A percentile compares a stretch with the other conserved stretches of the same genome.
phyloP scores from a whole-genome alignment of 179 eudicot genomes.

The Kewa caespitosa region DNA sequence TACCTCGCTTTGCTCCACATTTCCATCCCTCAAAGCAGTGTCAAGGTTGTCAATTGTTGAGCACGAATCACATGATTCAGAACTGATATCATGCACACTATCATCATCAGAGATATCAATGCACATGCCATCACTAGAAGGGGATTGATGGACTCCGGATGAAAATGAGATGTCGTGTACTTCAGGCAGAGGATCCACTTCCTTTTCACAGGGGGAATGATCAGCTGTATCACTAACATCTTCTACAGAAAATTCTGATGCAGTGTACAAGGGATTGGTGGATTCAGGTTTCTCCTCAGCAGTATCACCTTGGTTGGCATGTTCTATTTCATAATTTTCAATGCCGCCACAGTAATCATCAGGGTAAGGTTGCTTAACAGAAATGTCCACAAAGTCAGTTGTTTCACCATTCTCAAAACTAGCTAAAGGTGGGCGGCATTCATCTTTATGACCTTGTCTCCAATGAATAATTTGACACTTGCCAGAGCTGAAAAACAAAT shows the following conservation, averaged over 20 bases:
- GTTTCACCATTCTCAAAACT: conserved; percentile 30
- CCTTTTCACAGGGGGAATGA: conserved; percentile 23
- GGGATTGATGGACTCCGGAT: conserved; percentile 19
- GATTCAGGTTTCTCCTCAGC: conserved; percentile 28
- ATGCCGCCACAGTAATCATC: conserved; percentile 18
- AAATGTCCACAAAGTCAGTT: conserved; percentile 23
- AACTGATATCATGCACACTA: conserved; percentile 32
- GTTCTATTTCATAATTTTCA: conserved; percentile 23
- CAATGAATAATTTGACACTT: conserved; percentile 91
- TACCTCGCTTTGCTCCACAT: conserved; percentile 26
- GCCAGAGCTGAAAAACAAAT: conserved; percentile 62
- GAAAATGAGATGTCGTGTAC: conserved; percentile 12
- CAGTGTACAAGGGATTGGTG: conserved; percentile 17
- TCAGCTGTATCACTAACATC: conserved; percentile 27
- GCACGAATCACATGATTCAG: conserved; percentile 27
- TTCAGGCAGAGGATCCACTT: conserved; percentile 12
- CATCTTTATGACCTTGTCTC: conserved; percentile 90
- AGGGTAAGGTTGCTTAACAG: conserved; percentile 27
- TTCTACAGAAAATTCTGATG: conserved; percentile 20
- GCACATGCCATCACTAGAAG: conserved; percentile 23
- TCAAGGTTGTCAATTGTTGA: conserved; percentile 27
- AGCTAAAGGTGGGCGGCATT: conserved; percentile 50
- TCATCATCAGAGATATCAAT: conserved; percentile 27
- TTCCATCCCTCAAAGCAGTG: conserved; percentile 20
- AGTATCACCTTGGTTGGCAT: conserved; percentile 25